A percentile compares a stretch with the other conserved stretches of the same genome.
Evolutionary conservation across 2,329 filamentous ascomycete species (phyloP).

Genomic region (Diaporthe ilicicola): DNA sequence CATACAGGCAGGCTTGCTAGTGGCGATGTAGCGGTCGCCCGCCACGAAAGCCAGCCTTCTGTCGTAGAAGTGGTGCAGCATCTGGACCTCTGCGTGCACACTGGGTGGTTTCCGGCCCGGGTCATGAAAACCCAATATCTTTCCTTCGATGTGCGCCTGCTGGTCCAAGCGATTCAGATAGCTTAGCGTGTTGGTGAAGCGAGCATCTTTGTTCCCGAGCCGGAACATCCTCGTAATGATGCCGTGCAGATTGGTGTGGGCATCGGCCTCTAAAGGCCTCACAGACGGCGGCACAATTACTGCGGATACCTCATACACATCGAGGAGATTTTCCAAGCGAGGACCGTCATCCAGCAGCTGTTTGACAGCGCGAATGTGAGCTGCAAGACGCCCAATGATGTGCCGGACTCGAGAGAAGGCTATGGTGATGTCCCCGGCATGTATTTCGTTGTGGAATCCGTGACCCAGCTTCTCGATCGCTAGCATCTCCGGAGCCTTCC

Average conservation of each 20-base stretch:
- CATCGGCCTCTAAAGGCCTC: constrained; percentile 39
- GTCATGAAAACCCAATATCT: constrained; percentile 40
- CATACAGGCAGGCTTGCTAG: constrained; percentile 61
- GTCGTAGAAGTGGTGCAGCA: constrained; percentile 55
- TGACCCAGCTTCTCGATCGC: neutral
- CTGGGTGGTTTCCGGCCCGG: constrained; percentile 39
- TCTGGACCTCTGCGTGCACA: constrained; percentile 56
- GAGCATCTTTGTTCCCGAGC: constrained; percentile 33
- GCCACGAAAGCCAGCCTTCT: constrained; percentile 44
- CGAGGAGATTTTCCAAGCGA: constrained; percentile 44
- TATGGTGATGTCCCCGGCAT: neutral
- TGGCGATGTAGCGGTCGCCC: constrained; percentile 55
- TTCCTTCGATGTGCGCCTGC: constrained; percentile 36
- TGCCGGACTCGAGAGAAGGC: constrained; percentile 47
- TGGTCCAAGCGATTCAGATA: constrained; percentile 41
- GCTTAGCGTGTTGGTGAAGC: constrained; percentile 28
- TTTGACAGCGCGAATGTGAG: constrained; percentile 49
- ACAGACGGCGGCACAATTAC: constrained; percentile 34
- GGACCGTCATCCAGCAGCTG: constrained; percentile 47
- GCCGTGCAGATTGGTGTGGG: constrained; percentile 40
- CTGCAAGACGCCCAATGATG: constrained; percentile 54
- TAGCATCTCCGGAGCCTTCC: constrained; percentile 32
- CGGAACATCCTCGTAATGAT: constrained; percentile 45
- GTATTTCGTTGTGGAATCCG: constrained; percentile 22
- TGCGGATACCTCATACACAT: constrained; percentile 37